Evolutionary conservation across 1,284 basidiomycete species (phyloP).

Genomic region (Entoloma clypeatum): DNA sequence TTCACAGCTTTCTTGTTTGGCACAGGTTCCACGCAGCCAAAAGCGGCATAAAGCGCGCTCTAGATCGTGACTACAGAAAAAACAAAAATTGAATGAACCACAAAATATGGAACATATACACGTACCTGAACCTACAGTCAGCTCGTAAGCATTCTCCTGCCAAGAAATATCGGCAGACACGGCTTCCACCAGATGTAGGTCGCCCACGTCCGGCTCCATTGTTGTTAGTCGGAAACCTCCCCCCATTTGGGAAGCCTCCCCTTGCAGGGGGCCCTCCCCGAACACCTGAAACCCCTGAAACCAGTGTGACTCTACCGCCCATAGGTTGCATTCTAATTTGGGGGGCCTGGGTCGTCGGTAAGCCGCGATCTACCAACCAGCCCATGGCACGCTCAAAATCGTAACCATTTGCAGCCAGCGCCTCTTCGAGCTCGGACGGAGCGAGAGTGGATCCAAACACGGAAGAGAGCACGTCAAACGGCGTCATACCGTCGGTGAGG

Average conservation of each 20-base stretch:
- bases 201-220: slow-evolving; percentile 42
- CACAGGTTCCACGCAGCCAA: slow-evolving; percentile 95
- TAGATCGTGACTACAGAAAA: slow-evolving; percentile 69
- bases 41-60: slow-evolving; percentile 94
- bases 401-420: slow-evolving; percentile 81
- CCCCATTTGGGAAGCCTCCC: slow-evolving; percentile 27
- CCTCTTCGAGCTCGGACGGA: slow-evolving; percentile 90
- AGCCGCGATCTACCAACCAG: slow-evolving; percentile 78
- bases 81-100: background rate
- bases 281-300: slow-evolving; percentile 54
- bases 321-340: slow-evolving; percentile 56
- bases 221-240: slow-evolving; percentile 47
- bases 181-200: slow-evolving; percentile 55
- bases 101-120: background rate
- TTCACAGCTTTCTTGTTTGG: slow-evolving; percentile 88
- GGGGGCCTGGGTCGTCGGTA: slow-evolving; percentile 38
- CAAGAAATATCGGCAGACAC: slow-evolving; percentile 94
- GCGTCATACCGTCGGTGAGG: slow-evolving; percentile 89
- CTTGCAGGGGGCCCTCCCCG: slow-evolving; percentile 35
- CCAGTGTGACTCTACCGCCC: slow-evolving; percentile 59
- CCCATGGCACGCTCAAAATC: slow-evolving; percentile 96
- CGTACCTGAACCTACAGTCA: slow-evolving; percentile 94
- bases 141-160: slow-evolving; percentile 94
- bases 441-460: slow-evolving; percentile 89
- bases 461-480: slow-evolving; percentile 91